Evolutionary conservation across 345 rosid species (phyloP), one percentile per base, ranked within the genome.

Genomic region (Aethionema arabicum): DNA sequence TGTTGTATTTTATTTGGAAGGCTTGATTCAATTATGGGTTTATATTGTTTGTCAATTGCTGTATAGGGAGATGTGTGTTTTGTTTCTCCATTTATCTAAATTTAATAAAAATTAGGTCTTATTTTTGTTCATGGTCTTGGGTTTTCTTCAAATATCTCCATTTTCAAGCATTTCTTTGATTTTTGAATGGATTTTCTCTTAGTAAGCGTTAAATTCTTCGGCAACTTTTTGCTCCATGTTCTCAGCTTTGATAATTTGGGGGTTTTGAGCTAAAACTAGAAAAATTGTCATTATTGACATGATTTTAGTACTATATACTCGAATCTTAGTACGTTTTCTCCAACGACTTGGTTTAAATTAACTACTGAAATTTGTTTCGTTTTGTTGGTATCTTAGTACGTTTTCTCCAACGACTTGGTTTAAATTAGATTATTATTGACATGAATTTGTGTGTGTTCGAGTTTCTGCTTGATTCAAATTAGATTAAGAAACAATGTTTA

Each of bases 1-100:
- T n/a, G n/a, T n/a, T n/a, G n/a, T n/a, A n/a, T n/a, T n/a, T n/a
- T n/a, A n/a, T n/a, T n/a, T n/a, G n/a, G n/a, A n/a, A n/a, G n/a
- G n/a, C n/a, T n/a, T n/a, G n/a, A n/a, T n/a, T n/a, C n/a, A n/a
- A n/a, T n/a, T n/a, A n/a, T 51, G 72, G 69, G 56, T 50, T 70
- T 48, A 59, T n/a, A n/a, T n/a, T n/a, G n/a, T n/a, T n/a, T n/a
- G n/a, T n/a, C n/a, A n/a, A n/a, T n/a, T 56, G 39, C 35, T 75
- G 55, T 59, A 42, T 69, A 56, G 44, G 52, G 56, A 63, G 65
- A 68, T 65, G 68, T 56, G 58, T 49, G 62, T 50, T 58, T 47
- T 42, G 11, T 41, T 46, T 13, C 32, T 43, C 13, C 35, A 10
- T 16, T 46, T 54, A 53, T 27, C 21, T 16, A n/a, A 51, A 21